These are phyloP conservation scores for Coemansia sp. DNA, from an alignment of 192 early-diverging fungal genomes.

Conservation along the genomic window DNA sequence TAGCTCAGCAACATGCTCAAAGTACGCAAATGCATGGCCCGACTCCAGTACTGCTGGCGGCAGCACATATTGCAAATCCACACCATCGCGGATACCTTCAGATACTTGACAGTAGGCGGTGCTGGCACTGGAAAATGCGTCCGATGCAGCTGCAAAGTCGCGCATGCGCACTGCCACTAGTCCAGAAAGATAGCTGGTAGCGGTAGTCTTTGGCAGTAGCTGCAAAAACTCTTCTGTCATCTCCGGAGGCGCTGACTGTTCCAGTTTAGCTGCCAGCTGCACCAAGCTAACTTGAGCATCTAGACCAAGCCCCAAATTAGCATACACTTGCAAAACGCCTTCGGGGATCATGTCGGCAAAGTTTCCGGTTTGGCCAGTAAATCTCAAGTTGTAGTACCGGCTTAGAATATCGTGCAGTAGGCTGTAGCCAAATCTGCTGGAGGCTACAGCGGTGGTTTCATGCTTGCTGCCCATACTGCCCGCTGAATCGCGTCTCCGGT, in stretches of 20 bases:
- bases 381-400: constrained; percentile 21
- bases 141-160: constrained; percentile 23
- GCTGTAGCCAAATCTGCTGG: constrained; percentile 36
- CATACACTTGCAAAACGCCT: constrained; percentile 36
- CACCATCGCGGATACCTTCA: constrained; percentile 17
- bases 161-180: constrained; percentile 39
- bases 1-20: constrained; percentile 38
- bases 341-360: constrained; percentile 48
- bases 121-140: constrained; percentile 34
- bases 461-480: constrained; percentile 9
- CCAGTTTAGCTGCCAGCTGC: constrained; percentile 38
- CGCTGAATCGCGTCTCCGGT: constrained; percentile 23
- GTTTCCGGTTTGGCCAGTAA: constrained; percentile 21
- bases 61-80: constrained; percentile 34
- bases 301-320: constrained; percentile 10
- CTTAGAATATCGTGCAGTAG: constrained; percentile 32
- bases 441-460: background rate
- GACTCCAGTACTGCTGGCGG: constrained; percentile 16
- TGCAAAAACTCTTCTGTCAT: constrained; percentile 29
- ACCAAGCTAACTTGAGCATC: constrained; percentile 17
- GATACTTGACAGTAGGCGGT: constrained; percentile 22
- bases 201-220: constrained; percentile 34
- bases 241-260: constrained; percentile 26
- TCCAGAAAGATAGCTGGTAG: constrained; percentile 31
- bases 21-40: constrained; percentile 33